A percentile compares a stretch with the other conserved stretches of the same genome.
Evolutionary conservation across 2,329 filamentous ascomycete species (phyloP).

Genomic region (Alternaria conjuncta): DNA sequence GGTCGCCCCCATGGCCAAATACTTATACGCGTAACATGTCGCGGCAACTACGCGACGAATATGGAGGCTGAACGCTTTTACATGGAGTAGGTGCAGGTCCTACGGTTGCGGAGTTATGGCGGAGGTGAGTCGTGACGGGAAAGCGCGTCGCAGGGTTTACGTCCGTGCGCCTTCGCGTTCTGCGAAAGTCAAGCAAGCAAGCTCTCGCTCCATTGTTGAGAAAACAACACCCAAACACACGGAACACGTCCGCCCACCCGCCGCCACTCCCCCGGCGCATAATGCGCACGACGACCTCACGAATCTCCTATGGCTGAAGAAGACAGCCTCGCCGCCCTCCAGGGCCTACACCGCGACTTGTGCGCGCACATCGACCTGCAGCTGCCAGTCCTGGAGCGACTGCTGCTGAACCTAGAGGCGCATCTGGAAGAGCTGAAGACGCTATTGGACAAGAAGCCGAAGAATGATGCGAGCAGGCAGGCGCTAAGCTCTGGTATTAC

Average conservation of each 20-base stretch:
- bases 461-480: conserved; percentile 77
- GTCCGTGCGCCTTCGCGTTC: conserved; percentile 39
- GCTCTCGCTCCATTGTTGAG: conserved; percentile 14
- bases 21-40: conserved; percentile 1
- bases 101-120: conserved; percentile 24
- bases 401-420: conserved; percentile 68
- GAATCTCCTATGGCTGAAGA: conserved; percentile 69
- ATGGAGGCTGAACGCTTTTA: neutral
- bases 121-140: conserved; percentile 18
- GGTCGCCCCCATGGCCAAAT: conserved; percentile 36
- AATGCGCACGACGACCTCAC: conserved; percentile 35
- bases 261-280: conserved; percentile 27
- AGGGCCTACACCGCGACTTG: conserved; percentile 86
- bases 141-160: conserved; percentile 18
- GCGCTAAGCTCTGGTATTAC: conserved; percentile 56
- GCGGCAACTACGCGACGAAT: conserved; percentile 4
- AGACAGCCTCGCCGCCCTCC: conserved; percentile 76
- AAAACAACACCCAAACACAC: conserved; percentile 35
- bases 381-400: conserved; percentile 72
- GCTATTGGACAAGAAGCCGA: conserved; percentile 75
- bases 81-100: neutral
- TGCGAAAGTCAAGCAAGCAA: conserved; percentile 32
- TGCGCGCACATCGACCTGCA: conserved; percentile 75
- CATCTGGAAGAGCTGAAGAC: conserved; percentile 71
- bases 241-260: conserved; percentile 17